Percentiles rank a stretch among this genome's conserved stretches.
Conservation (phyloP, 108 stramenopile genomes). For the Conticribra weissflogii region DNA sequence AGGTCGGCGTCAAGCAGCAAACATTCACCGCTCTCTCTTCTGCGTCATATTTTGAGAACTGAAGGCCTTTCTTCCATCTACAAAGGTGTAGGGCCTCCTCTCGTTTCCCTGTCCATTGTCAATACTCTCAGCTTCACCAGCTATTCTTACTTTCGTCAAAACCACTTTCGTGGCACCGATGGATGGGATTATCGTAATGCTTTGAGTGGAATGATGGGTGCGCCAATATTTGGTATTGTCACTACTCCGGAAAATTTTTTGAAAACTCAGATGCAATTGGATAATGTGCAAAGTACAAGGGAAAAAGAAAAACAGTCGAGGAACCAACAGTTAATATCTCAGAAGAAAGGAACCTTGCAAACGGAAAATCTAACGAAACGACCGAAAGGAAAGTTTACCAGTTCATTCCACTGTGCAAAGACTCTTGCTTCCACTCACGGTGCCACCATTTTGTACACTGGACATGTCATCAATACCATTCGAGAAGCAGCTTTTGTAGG, state of each 20-base stretch:
- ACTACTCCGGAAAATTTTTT: slow-evolving; percentile 89
- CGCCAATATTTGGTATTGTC: slow-evolving; percentile 72
- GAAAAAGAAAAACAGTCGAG: slow-evolving; percentile 19
- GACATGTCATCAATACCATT: slow-evolving; percentile 83
- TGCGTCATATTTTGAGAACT: slow-evolving; percentile 60
- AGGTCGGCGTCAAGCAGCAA: slow-evolving; percentile 30
- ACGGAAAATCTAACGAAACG: slow-evolving; percentile 5
- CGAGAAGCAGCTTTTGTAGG: slow-evolving; percentile 85
- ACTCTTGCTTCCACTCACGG: slow-evolving; percentile 67
- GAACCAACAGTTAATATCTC: slow-evolving; percentile 7
- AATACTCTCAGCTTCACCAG: slow-evolving; percentile 87
- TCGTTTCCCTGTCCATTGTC: slow-evolving; percentile 82
- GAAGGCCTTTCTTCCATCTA: slow-evolving; percentile 81
- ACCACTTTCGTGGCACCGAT: slow-evolving; percentile 56
- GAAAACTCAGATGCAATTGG: slow-evolving; percentile 74
- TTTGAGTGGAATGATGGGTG: slow-evolving; percentile 74
- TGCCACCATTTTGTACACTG: slow-evolving; percentile 70
- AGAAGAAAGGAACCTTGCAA: slow-evolving; percentile 12
- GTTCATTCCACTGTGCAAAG: slow-evolving; percentile 68
- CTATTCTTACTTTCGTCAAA: slow-evolving; percentile 75
- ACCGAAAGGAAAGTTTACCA: slow-evolving; percentile 54
- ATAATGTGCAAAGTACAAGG: slow-evolving; percentile 44
- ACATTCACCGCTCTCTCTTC: slow-evolving; percentile 27
- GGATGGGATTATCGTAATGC: slow-evolving; percentile 83
- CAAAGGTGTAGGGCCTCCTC: slow-evolving; percentile 84